phyloP scores from a whole-genome alignment of 495 filamentous ascomycete species.

The Penicillium goetzii region DNA sequence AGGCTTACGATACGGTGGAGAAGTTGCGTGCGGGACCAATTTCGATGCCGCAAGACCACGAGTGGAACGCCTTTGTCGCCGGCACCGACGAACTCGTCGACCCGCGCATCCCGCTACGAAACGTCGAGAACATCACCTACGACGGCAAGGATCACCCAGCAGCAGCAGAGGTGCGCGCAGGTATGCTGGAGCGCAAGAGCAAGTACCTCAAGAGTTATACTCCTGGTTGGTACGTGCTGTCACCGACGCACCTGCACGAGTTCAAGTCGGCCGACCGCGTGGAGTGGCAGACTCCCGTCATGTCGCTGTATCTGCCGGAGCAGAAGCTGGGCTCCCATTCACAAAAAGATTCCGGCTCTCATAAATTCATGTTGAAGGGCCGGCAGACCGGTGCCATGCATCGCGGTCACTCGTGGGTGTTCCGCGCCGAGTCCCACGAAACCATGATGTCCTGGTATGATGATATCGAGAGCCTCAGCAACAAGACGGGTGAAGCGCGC shows the following conservation, averaged over 20 bases:
- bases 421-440: slow-evolving; percentile 91
- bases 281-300: slow-evolving; percentile 75
- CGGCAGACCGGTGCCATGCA: slow-evolving; percentile 93
- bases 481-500: slow-evolving; percentile 86
- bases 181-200: slow-evolving; percentile 94
- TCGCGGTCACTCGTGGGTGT: slow-evolving; percentile 96
- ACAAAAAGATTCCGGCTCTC: slow-evolving; percentile 79
- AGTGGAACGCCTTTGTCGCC: slow-evolving; percentile 85
- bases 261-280: slow-evolving; percentile 88
- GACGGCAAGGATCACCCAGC: slow-evolving; percentile 90
- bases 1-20: slow-evolving; percentile 74
- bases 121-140: slow-evolving; percentile 84
- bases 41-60: slow-evolving; percentile 85
- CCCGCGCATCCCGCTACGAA: slow-evolving; percentile 76
- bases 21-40: slow-evolving; percentile 83
- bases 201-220: slow-evolving; percentile 99
- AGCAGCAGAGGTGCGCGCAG: slow-evolving; percentile 82
- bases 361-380: slow-evolving; percentile 97
- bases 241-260: slow-evolving; percentile 94
- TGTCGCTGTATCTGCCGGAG: slow-evolving; percentile 93
- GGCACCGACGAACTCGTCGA: slow-evolving; percentile 87
- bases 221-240: slow-evolving; percentile 96
- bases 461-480: slow-evolving; percentile 85
- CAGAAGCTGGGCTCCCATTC: slow-evolving; percentile 96
- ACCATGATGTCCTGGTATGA: slow-evolving; percentile 98